phyloP scores from a whole-genome alignment of 148 eudicot species.

The Pouteria glomerata region DNA sequence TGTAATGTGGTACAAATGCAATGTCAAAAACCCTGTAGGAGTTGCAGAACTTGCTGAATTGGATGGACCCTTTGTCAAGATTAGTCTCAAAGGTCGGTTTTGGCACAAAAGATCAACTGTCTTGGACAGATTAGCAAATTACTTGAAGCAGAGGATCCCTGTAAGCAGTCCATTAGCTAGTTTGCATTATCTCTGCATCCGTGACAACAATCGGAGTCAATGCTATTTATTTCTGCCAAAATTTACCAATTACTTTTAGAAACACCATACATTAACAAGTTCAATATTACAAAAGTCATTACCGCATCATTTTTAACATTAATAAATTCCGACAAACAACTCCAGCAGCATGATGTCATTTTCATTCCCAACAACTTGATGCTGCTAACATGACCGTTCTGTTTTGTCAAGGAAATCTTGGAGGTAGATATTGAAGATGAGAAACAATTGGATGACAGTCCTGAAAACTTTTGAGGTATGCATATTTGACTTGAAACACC shows the following conservation, averaged over 20 bases:
- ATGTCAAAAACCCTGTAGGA: slow-evolving; percentile 21
- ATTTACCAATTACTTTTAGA: too few species aligned
- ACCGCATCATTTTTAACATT: too few species aligned
- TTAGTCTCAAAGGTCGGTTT: slow-evolving; percentile 74
- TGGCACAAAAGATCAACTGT: slow-evolving; percentile 73
- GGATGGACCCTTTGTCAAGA: slow-evolving; percentile 89
- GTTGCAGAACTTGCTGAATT: slow-evolving; percentile 75
- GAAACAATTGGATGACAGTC: slow-evolving; percentile 91
- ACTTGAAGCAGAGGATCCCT: slow-evolving; percentile 82
- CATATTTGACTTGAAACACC: too few species aligned
- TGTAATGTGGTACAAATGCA: background rate
- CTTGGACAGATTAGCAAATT: slow-evolving; percentile 72
- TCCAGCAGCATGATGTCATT: too few species aligned
- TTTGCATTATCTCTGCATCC: too few species aligned
- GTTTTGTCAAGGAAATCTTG: slow-evolving; percentile 47
- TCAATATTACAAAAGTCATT: too few species aligned
- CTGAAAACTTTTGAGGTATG: slow-evolving; percentile 54
- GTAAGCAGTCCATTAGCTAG: too few species aligned
- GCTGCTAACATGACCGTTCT: background rate
- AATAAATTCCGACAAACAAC: too few species aligned
- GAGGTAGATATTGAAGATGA: slow-evolving; percentile 97
- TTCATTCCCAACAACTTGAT: background rate
- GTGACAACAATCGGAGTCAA: background rate
- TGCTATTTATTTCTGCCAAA: too few species aligned
- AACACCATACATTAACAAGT: too few species aligned